These are phyloP conservation scores for Pichia nakasei DNA, from an alignment of 805 yeast species.

Conservation along the genomic window DNA sequence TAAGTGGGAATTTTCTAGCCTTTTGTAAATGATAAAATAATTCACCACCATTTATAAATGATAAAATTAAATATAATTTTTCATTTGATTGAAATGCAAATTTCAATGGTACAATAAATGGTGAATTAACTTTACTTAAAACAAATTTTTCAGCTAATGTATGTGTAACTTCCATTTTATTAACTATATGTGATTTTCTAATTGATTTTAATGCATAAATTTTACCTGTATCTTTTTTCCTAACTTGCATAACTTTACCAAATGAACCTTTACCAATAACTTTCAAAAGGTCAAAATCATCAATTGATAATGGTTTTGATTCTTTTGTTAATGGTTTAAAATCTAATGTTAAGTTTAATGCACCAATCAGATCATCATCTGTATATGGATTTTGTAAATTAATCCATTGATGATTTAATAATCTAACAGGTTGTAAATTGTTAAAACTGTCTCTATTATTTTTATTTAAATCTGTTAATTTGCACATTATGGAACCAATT, in stretches of 20 bases:
- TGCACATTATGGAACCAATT: slow-evolving; percentile 61
- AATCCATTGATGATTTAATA: slow-evolving; percentile 59
- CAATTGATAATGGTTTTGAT: slow-evolving; percentile 60
- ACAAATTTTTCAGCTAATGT: slow-evolving; percentile 96
- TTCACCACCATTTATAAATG: slow-evolving; percentile 96
- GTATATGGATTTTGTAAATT: slow-evolving; percentile 26
- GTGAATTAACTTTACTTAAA: slow-evolving; percentile 83
- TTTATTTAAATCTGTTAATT: slow-evolving; percentile 29
- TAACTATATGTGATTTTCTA: slow-evolving; percentile 88
- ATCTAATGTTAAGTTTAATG: slow-evolving; percentile 33
- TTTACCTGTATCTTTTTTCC: slow-evolving; percentile 90
- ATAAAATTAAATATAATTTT: slow-evolving; percentile 79
- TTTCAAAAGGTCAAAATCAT: slow-evolving; percentile 85
- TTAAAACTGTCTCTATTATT: slow-evolving; percentile 9
- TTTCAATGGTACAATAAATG: slow-evolving; percentile 93
- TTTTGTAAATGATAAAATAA: slow-evolving; percentile 88
- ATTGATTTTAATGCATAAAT: slow-evolving; percentile 91
- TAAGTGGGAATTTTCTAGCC: slow-evolving; percentile 81
- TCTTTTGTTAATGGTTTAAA: slow-evolving; percentile 28
- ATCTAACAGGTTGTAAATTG: slow-evolving; percentile 37
- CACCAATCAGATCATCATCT: slow-evolving; percentile 24
- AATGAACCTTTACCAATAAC: slow-evolving; percentile 98
- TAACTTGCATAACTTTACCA: slow-evolving; percentile 98
- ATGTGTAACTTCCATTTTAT: slow-evolving; percentile 90
- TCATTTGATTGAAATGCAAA: slow-evolving; percentile 97